These are phyloP conservation scores for Nemania diffusa DNA, from an alignment of 2,329 filamentous ascomycete species.

Conservation along the genomic window DNA sequence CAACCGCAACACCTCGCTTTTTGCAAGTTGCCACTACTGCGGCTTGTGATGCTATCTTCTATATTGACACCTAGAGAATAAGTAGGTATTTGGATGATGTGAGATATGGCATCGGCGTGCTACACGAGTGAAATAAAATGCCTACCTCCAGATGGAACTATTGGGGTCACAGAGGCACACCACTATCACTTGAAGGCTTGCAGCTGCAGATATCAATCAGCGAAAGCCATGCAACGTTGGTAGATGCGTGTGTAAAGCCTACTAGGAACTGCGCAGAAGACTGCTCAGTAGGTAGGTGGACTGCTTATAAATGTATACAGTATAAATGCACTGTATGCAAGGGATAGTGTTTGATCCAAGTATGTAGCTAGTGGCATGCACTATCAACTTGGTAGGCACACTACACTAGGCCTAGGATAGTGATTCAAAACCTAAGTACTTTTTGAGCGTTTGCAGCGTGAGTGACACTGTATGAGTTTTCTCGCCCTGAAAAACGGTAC, in stretches of 20 bases:
- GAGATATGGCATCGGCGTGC: conserved; percentile 19
- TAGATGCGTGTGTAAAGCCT: conserved; percentile 4
- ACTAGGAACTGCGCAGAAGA: background rate
- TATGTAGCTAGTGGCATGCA: background rate
- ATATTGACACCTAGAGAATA: background rate
- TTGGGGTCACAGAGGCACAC: conserved; percentile 15
- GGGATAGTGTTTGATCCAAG: background rate
- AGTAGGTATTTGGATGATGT: conserved; percentile 5
- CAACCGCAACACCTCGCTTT: background rate
- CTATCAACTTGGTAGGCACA: background rate
- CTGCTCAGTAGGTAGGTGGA: background rate
- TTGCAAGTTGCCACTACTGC: background rate
- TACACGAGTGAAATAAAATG: conserved; percentile 8
- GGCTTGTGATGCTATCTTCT: conserved; percentile 1
- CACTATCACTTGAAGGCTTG: conserved; percentile 27
- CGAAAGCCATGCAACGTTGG: conserved; percentile 14
- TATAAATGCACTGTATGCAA: background rate
- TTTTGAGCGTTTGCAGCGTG: background rate
- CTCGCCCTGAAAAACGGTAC: background rate
- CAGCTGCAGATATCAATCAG: conserved; percentile 22
- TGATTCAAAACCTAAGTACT: conserved; percentile 11
- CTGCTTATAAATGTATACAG: conserved; percentile 1
- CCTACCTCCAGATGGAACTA: conserved; percentile 2
- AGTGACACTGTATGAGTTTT: conserved; percentile 19
- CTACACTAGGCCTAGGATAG: background rate